A percentile compares a stretch with the other conserved stretches of the same genome.
phyloP scores from a whole-genome alignment of 1,284 basidiomycete species.

The Naganishia sp. region DNA sequence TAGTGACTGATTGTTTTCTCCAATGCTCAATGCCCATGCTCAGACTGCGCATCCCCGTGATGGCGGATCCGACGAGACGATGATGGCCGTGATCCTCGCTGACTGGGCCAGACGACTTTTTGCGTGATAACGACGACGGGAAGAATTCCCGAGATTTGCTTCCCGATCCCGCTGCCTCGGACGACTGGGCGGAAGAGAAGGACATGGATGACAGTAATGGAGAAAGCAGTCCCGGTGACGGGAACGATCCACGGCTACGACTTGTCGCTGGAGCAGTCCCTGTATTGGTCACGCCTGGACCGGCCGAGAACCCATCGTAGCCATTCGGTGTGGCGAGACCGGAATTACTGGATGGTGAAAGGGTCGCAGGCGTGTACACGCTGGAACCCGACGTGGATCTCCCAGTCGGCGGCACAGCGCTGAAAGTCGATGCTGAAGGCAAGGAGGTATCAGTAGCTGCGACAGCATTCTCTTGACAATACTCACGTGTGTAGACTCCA shows the following conservation, averaged over 20 bases:
- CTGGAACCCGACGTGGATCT: conserved; percentile 11
- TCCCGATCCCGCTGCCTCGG: no score
- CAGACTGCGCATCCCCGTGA: conserved; percentile 17
- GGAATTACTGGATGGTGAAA: conserved; percentile 9
- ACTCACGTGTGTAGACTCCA: conserved; percentile 34
- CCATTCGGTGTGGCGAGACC: conserved; percentile 23
- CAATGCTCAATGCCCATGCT: conserved; percentile 21
- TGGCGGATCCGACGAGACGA: conserved; percentile 7
- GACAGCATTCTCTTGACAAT: background rate
- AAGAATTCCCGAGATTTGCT: conserved; percentile 7
- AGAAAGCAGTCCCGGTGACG: conserved; percentile 3
- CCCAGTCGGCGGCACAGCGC: conserved; percentile 2
- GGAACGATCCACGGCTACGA: conserved; percentile 2
- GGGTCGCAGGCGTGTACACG: conserved; percentile 17
- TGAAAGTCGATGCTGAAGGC: conserved; percentile 13
- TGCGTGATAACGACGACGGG: conserved; percentile 11
- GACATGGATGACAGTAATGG: background rate
- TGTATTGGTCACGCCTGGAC: background rate
- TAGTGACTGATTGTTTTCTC: conserved; percentile 10
- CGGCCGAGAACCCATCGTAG: background rate
- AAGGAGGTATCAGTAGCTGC: background rate
- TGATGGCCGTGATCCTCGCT: background rate
- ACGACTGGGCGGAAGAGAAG: background rate
- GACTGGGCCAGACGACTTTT: conserved; percentile 4
- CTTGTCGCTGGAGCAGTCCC: background rate